Conservation (phyloP, 2,329 filamentous ascomycete genomes). For the Fusarium marasasianum region DNA sequence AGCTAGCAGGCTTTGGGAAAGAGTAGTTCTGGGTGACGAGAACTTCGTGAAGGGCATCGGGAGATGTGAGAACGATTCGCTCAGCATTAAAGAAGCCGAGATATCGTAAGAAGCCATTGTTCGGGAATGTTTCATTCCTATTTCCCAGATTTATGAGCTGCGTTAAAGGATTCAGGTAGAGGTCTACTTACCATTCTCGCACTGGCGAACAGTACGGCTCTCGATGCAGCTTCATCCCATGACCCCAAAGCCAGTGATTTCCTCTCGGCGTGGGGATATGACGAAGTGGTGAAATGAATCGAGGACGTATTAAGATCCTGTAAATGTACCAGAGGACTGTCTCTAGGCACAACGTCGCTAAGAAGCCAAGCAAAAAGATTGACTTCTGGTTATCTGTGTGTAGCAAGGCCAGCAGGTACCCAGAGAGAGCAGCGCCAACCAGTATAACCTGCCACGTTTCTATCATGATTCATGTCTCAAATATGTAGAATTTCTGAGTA, state of each 20-base stretch:
- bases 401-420: neutral
- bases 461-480: neutral
- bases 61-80: slow-evolving; percentile 65
- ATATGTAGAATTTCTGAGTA: rapidly evolving
- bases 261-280: slow-evolving; percentile 55
- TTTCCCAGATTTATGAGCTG: neutral
- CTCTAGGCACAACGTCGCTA: neutral
- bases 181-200: slow-evolving; percentile 55
- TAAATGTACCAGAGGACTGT: slow-evolving; percentile 51
- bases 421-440: neutral
- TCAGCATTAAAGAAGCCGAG: slow-evolving; percentile 69
- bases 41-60: slow-evolving; percentile 73
- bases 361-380: neutral
- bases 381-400: neutral
- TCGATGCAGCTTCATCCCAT: slow-evolving; percentile 51
- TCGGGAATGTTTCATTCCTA: slow-evolving; percentile 69
- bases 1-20: slow-evolving; percentile 68
- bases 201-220: slow-evolving; percentile 55
- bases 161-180: rapidly evolving
- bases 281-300: slow-evolving; percentile 59
- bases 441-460: neutral
- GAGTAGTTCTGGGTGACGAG: slow-evolving; percentile 74
- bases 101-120: slow-evolving; percentile 76
- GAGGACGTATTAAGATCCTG: slow-evolving; percentile 57
- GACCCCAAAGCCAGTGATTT: slow-evolving; percentile 58